phyloP scores from a whole-genome alignment of 257 asterid genomes.

The Prunella vulgaris region DNA sequence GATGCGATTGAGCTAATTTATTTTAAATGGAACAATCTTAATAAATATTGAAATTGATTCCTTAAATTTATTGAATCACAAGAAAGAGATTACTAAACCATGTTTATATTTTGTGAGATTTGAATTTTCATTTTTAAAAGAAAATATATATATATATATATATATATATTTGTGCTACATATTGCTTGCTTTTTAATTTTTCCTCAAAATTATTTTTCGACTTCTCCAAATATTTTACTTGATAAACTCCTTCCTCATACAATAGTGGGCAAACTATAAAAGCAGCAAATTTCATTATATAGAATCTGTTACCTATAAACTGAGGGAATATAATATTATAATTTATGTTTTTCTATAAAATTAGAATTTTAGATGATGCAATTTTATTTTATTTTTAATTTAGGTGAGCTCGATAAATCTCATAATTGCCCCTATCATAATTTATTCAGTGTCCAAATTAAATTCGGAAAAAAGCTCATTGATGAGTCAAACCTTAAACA shows the following conservation, averaged over 20 bases:
- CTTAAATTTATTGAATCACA: neutral
- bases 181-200: neutral
- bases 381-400: too few relatives aligned
- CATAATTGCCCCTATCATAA: neutral
- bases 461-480: neutral
- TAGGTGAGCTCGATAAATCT: neutral
- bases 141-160: too few relatives aligned
- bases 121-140: neutral
- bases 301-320: neutral
- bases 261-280: too few relatives aligned
- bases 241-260: neutral
- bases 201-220: neutral
- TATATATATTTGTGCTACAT: too few relatives aligned
- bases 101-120: neutral
- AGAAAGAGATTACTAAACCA: neutral
- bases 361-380: too few relatives aligned
- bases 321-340: too few relatives aligned
- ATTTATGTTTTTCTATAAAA: too few relatives aligned
- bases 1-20: neutral
- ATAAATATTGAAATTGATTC: too few relatives aligned
- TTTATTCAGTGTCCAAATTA: neutral
- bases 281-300: neutral
- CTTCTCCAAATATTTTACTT: neutral
- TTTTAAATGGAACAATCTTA: too few relatives aligned
- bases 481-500: neutral